These are phyloP conservation scores for Pogostemon cablin DNA, from an alignment of 257 asterid species.

Conservation along the genomic window DNA sequence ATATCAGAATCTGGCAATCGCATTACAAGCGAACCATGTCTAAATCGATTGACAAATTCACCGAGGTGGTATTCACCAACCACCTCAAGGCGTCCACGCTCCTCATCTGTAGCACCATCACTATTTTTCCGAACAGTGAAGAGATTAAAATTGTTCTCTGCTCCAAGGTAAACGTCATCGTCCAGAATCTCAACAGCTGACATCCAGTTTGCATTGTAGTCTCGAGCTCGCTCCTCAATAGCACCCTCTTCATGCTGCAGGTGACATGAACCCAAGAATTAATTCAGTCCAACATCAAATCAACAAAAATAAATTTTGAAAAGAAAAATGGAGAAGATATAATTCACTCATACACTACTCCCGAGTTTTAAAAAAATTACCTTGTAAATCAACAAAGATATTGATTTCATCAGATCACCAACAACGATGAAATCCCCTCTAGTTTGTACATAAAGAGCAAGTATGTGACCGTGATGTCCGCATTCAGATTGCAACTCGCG, in stretches of 20 bases:
- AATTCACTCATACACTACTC: not conserved
- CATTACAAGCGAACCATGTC: conserved; percentile 97
- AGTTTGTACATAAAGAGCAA: conserved; percentile 96
- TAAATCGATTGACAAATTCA: conserved; percentile 85
- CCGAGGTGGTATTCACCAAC: conserved; percentile 98
- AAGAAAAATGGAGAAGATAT: not conserved
- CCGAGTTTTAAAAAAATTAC: conserved; percentile 38
- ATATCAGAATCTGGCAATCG: conserved; percentile 89
- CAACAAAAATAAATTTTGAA: not conserved
- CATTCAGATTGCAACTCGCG: conserved; percentile 96
- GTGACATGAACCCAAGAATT: conserved; percentile 22
- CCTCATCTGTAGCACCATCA: conserved; percentile 97
- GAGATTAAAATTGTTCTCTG: conserved; percentile 85
- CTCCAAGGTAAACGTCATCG: conserved; percentile 88
- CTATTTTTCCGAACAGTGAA: conserved; percentile 90
- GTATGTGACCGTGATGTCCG: conserved; percentile 98
- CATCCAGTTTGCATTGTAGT: conserved; percentile 99
- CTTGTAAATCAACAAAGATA: conserved; percentile 92
- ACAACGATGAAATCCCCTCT: conserved; percentile 97
- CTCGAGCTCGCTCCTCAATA: conserved; percentile 97
- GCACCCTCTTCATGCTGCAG: conserved; percentile 97
- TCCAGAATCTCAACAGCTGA: conserved; percentile 98
- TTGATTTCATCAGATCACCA: conserved; percentile 97
- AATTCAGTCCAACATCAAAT: not conserved
- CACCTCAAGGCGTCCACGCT: conserved; percentile 96